A percentile compares a stretch with the other conserved stretches of the same genome.
These are phyloP conservation scores for Coprinopsis sp. DNA, from an alignment of 768 basidiomycete genomes.

Conservation along the genomic window DNA sequence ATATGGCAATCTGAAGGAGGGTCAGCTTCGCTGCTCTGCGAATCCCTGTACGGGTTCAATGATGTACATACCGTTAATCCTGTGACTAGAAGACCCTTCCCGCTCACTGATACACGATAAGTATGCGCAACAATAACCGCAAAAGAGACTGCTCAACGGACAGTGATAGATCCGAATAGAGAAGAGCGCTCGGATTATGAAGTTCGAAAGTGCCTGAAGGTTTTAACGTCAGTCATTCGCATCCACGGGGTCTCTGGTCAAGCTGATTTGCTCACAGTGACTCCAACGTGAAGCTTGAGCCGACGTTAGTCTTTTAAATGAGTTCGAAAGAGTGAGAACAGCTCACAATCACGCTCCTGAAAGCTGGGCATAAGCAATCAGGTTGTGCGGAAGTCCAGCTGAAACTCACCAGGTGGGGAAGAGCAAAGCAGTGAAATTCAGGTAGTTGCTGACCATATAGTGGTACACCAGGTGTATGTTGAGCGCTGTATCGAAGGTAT, in stretches of 20 bases:
- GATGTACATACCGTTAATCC: too few relatives aligned
- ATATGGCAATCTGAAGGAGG: slow-evolving; percentile 27
- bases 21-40: too few relatives aligned
- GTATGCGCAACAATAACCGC: too few relatives aligned
- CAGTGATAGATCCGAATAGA: slow-evolving; percentile 20
- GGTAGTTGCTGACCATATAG: slow-evolving; percentile 54
- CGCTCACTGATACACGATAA: too few relatives aligned
- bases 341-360: slow-evolving; percentile 52
- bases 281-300: too few relatives aligned
- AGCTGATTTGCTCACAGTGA: too few relatives aligned
- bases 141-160: too few relatives aligned
- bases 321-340: too few relatives aligned
- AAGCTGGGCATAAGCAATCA: background rate
- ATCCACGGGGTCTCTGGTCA: too few relatives aligned
- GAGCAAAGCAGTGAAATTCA: slow-evolving; percentile 39
- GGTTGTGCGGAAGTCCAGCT: background rate
- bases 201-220: background rate
- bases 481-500: slow-evolving; percentile 52
- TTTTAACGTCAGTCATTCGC: slow-evolving; percentile 7
- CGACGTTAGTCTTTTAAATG: too few relatives aligned
- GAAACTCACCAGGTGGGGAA: slow-evolving; percentile 45
- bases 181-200: background rate
- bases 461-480: slow-evolving; percentile 53
- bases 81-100: too few relatives aligned
- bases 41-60: too few relatives aligned